Conservation (phyloP, 1,284 basidiomycete species). For the Trichosporon faecale region DNA sequence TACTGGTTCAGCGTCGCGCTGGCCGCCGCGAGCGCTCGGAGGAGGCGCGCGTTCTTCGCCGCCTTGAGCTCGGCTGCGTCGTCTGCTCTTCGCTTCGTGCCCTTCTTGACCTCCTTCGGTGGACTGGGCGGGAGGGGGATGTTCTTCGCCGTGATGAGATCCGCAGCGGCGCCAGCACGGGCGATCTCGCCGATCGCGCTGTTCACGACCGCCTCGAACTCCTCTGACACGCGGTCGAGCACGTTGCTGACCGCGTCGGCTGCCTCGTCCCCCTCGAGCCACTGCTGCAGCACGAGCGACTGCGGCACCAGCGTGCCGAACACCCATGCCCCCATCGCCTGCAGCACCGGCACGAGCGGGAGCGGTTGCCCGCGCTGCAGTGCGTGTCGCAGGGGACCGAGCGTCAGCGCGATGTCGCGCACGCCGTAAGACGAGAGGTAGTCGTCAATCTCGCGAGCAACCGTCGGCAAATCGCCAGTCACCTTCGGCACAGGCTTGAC, state of each 20-base stretch:
- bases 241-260: neutral
- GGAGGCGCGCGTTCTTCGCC: constrained; percentile 33
- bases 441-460: neutral
- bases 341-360: constrained; percentile 28
- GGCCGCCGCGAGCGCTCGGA: constrained; percentile 29
- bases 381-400: constrained; percentile 29
- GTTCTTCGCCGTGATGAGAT: neutral
- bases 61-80: constrained; percentile 30
- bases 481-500: constrained; percentile 11
- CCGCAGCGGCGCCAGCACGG: neutral
- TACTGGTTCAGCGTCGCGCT: constrained; percentile 26
- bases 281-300: constrained; percentile 18
- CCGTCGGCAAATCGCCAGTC: neutral
- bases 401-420: constrained; percentile 12
- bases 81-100: constrained; percentile 17
- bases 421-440: constrained; percentile 21
- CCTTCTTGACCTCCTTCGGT: constrained; percentile 17
- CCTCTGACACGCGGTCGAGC: neutral
- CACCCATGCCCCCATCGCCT: constrained; percentile 27
- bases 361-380: constrained; percentile 23
- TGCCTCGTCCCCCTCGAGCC: constrained; percentile 14
- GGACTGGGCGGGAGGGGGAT: neutral
- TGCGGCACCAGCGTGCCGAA: constrained; percentile 16
- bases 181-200: neutral
- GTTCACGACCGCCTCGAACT: neutral